These are phyloP conservation scores for Rosa persica DNA, from an alignment of 306 rosid species.

Conservation along the genomic window DNA sequence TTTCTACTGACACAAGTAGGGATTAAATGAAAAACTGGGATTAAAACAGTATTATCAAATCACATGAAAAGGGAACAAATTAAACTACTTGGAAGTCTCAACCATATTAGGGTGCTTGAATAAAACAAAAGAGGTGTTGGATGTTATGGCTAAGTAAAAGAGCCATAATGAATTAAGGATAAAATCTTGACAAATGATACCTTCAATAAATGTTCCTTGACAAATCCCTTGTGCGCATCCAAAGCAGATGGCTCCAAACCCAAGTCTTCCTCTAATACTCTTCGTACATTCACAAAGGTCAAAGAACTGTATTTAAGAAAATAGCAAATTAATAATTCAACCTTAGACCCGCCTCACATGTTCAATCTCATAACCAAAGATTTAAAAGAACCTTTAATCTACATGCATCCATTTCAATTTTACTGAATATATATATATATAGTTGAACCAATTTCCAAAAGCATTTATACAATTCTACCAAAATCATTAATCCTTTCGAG, in stretches of 20 bases:
- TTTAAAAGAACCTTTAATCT: background rate
- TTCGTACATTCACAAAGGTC: slow-evolving; percentile 89
- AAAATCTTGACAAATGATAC: slow-evolving; percentile 33
- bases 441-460: background rate
- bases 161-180: background rate
- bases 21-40: background rate
- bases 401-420: slow-evolving; percentile 1
- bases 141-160: slow-evolving; percentile 15
- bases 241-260: slow-evolving; percentile 57
- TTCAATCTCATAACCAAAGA: background rate
- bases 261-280: slow-evolving; percentile 87
- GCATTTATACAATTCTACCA: background rate
- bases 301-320: slow-evolving; percentile 67
- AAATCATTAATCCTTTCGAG: background rate
- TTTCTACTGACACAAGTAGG: background rate
- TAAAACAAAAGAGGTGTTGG: background rate
- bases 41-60: background rate
- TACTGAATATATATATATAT: background rate
- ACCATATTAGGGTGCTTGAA: background rate
- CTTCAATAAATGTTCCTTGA: slow-evolving; percentile 75
- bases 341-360: background rate
- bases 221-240: slow-evolving; percentile 79
- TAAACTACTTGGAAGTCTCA: background rate
- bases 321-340: slow-evolving; percentile 1
- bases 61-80: background rate